Percentiles rank a stretch among this genome's conserved stretches.
These are phyloP conservation scores for Trichosporon inkin DNA, from an alignment of 1,284 basidiomycete genomes.

Conservation along the genomic window DNA sequence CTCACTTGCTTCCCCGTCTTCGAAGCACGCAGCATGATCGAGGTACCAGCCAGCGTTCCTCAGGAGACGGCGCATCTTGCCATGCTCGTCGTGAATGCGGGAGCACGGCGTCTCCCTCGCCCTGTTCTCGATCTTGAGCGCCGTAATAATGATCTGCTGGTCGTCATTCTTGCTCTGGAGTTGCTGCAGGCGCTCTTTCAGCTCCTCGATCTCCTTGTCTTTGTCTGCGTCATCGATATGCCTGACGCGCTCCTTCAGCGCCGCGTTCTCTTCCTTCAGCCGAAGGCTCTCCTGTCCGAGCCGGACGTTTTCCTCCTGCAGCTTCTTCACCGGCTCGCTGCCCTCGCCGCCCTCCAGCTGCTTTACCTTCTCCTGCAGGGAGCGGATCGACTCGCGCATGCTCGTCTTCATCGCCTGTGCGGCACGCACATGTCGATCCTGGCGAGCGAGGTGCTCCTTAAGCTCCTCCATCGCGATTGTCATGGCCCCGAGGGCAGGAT, in stretches of 20 bases:
- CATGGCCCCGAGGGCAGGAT: slow-evolving; percentile 30
- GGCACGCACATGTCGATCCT: slow-evolving; percentile 39
- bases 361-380: slow-evolving; percentile 32
- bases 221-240: too few relatives aligned
- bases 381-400: slow-evolving; percentile 37
- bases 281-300: not conserved
- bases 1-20: too few relatives aligned
- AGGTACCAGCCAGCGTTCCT: too few relatives aligned
- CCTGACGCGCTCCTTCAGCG: too few relatives aligned
- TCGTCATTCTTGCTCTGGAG: not conserved
- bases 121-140: too few relatives aligned
- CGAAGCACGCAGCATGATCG: too few relatives aligned
- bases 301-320: not conserved
- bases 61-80: too few relatives aligned
- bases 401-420: slow-evolving; percentile 41
- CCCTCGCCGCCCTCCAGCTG: slow-evolving; percentile 16
- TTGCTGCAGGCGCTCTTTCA: not conserved
- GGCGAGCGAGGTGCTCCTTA: slow-evolving; percentile 37
- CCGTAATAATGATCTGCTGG: not conserved
- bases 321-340: not conserved
- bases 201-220: too few relatives aligned
- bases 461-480: slow-evolving; percentile 30
- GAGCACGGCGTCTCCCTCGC: too few relatives aligned
- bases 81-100: too few relatives aligned
- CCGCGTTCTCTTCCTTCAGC: not conserved